Percentiles rank a stretch among this genome's conserved stretches.
Conservation (phyloP, 805 yeast genomes). For the Starmerella scarabaei region DNA sequence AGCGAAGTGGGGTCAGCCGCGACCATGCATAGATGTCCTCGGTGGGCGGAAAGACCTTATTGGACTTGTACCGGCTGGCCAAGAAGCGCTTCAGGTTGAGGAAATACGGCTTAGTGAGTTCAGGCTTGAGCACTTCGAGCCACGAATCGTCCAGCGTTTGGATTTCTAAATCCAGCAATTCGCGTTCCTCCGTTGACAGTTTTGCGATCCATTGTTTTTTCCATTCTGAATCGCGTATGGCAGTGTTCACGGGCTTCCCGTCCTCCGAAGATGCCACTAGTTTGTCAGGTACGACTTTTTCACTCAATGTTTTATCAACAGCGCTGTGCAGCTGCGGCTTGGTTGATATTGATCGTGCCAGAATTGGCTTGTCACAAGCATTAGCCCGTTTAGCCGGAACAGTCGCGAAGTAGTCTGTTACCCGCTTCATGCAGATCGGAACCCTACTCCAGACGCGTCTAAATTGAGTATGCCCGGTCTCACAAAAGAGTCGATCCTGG, state of each 20-base stretch:
- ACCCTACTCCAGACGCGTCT: no score
- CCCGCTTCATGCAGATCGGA: slow-evolving; percentile 17
- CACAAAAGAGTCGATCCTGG: no score
- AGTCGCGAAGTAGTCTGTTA: slow-evolving; percentile 14
- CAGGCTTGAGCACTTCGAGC: slow-evolving; percentile 56
- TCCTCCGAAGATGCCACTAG: no score
- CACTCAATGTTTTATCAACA: neutral
- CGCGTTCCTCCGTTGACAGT: slow-evolving; percentile 37
- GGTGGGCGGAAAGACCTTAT: slow-evolving; percentile 64
- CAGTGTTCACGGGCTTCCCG: no score
- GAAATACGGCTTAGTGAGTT: slow-evolving; percentile 77
- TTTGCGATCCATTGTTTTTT: slow-evolving; percentile 40
- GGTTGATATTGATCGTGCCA: no score
- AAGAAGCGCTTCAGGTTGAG: slow-evolving; percentile 56
- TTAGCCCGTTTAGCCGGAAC: slow-evolving; percentile 6
- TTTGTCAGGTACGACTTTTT: neutral
- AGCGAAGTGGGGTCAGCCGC: slow-evolving; percentile 59
- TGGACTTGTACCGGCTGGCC: slow-evolving; percentile 32
- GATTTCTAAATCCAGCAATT: slow-evolving; percentile 53
- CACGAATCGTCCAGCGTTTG: slow-evolving; percentile 61
- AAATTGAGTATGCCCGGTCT: no score
- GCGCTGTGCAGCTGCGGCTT: neutral
- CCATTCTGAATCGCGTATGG: neutral
- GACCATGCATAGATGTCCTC: slow-evolving; percentile 85
- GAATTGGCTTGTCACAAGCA: no score